Percentiles rank a stretch among this genome's conserved stretches.
Evolutionary conservation across 345 rosid genomes (phyloP).

Genomic region (Eucalyptus marginata): DNA sequence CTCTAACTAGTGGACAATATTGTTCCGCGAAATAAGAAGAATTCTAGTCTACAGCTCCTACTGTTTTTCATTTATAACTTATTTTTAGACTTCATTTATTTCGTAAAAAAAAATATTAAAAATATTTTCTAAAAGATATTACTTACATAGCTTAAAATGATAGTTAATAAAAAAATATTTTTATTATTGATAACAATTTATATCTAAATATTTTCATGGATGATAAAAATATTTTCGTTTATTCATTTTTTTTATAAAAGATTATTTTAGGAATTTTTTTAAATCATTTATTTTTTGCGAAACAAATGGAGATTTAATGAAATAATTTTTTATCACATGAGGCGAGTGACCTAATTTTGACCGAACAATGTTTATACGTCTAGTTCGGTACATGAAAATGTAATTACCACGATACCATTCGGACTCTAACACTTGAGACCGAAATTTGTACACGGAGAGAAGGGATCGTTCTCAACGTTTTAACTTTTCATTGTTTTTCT

Average conservation of each 20-base stretch:
- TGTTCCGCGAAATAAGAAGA: background rate
- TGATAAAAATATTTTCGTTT: accelerated
- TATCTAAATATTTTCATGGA: no score
- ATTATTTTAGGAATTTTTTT: no score
- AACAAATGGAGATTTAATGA: no score
- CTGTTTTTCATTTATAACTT: background rate
- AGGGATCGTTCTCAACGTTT: no score
- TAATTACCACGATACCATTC: no score
- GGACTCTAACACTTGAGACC: background rate
- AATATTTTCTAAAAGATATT: no score
- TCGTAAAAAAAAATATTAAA: accelerated
- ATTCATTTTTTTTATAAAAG: no score
- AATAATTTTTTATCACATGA: background rate
- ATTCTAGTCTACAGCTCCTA: background rate
- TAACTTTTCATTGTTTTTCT: background rate
- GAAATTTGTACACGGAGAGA: background rate
- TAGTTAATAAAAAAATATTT: no score
- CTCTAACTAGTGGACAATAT: background rate
- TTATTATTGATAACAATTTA: no score
- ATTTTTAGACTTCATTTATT: background rate
- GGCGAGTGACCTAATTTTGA: background rate
- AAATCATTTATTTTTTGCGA: no score
- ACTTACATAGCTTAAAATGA: no score
- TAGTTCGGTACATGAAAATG: background rate
- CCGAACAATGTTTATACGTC: no score